Evolutionary conservation across 2,329 filamentous ascomycete species (phyloP).

Genomic region (Botrytis deweyae): DNA sequence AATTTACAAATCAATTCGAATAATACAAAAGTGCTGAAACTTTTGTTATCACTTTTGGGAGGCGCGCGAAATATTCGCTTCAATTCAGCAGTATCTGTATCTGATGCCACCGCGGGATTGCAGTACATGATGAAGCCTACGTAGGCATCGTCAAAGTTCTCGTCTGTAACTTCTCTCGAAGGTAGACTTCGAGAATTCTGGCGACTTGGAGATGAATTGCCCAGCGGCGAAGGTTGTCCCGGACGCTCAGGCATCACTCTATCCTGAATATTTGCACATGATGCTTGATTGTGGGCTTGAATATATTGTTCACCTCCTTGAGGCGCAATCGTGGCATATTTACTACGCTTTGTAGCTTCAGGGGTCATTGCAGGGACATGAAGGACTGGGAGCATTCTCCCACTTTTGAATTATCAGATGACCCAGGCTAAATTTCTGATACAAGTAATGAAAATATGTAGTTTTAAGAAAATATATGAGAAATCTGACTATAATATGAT

Average conservation of each 20-base stretch:
- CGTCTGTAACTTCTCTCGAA: conserved; percentile 63
- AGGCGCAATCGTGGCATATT: conserved; percentile 27
- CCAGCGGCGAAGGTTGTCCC: conserved; percentile 18
- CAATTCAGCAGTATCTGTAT: conserved; percentile 68
- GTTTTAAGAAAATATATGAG: not conserved
- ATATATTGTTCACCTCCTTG: conserved; percentile 22
- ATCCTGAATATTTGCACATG: conserved; percentile 23
- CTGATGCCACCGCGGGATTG: conserved; percentile 75
- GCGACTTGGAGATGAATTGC: not conserved
- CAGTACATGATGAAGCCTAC: conserved; percentile 85
- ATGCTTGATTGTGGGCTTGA: conserved; percentile 21
- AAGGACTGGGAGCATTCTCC: conserved; percentile 26
- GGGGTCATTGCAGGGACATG: conserved; percentile 24
- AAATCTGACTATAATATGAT: not conserved
- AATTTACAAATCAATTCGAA: conserved; percentile 78
- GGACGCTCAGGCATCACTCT: conserved; percentile 22
- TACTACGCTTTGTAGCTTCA: conserved; percentile 28
- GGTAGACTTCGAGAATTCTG: conserved; percentile 51
- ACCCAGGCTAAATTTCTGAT: not conserved
- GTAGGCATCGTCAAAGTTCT: conserved; percentile 78
- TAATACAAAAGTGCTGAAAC: conserved; percentile 74
- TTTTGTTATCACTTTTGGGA: conserved; percentile 84
- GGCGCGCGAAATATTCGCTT: conserved; percentile 75
- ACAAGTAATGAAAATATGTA: not conserved
- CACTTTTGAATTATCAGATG: not conserved